Evolutionary conservation across 352 stramenopile genomes (phyloP).

Genomic region (Globisporangium irregulare): DNA sequence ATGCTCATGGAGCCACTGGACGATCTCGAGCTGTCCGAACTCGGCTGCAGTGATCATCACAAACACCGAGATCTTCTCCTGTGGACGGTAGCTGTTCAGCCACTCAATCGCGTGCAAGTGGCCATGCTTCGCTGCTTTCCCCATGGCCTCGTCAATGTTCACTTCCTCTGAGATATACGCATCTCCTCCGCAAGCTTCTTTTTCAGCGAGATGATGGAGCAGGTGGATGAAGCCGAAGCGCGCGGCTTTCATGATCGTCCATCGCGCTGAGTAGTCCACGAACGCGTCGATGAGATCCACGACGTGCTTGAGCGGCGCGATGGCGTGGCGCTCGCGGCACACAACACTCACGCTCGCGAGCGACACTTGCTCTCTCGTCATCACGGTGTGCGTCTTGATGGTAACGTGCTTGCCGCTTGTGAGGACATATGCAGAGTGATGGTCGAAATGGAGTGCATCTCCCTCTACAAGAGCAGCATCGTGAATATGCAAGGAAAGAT

Average conservation of each 20-base stretch:
- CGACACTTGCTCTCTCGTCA: not conserved
- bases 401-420: not conserved
- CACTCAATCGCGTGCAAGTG: conserved; percentile 30
- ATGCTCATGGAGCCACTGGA: conserved; percentile 33
- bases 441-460: not conserved
- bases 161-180: conserved; percentile 19
- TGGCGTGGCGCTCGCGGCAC: conserved; percentile 12
- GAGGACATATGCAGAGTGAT: not conserved
- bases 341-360: conserved; percentile 23
- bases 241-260: conserved; percentile 40
- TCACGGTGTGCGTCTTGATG: not conserved
- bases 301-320: conserved; percentile 39
- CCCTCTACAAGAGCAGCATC: conserved; percentile 5
- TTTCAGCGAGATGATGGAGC: conserved; percentile 30
- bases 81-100: conserved; percentile 27
- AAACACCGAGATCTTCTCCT: conserved; percentile 34
- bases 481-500: not conserved
- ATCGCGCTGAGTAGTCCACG: conserved; percentile 31
- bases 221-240: conserved; percentile 37
- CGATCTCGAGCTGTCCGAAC: conserved; percentile 29
- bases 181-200: conserved; percentile 10
- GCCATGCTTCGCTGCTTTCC: conserved; percentile 33
- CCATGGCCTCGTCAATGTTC: conserved; percentile 36
- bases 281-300: conserved; percentile 33
- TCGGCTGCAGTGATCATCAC: conserved; percentile 37